Base-by-base conservation (phyloP, 2,329 filamentous ascomycete genomes). In the Aspergillus flavus region DNA sequence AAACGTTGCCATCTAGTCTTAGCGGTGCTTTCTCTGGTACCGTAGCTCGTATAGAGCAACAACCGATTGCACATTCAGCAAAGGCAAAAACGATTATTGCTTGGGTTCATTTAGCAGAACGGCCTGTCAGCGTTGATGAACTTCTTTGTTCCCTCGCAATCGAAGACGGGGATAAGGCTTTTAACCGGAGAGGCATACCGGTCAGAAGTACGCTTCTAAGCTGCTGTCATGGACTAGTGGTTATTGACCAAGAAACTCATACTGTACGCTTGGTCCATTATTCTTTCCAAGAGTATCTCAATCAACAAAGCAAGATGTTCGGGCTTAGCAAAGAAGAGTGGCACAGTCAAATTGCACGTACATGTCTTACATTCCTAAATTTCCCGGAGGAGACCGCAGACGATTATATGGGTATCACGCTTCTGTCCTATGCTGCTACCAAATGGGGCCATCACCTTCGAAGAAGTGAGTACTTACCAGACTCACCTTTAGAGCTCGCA, bases 211-310 rank as follows among this genome's bases (percentile, higher is more conserved):
- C 58, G 9, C 16, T 60, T 5, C 2, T 60, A 7, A 36, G 9
- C 28, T 60, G 58, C 4, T 60, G 58, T 4, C 58, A 60, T 26
- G 58, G 58, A 4, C 26, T 61, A 16, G 55, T 32, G 21, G 26
- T 61, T 4, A n/a, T 36, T 41, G 55, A 45, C 16, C 36, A 30
- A 4, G 55, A 45, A 36, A 43, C 54, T 6, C 45, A 12, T 6
- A 61, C 59, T 12, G 34, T 61, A 16, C 59, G 59, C 6, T 36
- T 61, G 54, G 59, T 61, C 14, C 59, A 61, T 26, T 61, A 50
- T 23, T 57, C 54, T 23, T 53, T 61, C 19, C 21, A 61, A 34
- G 59, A 61, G 26, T 61, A 41, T 45, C 46, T 61, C 32, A 16
- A 2, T 32, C 39, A 43, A 6, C 59, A 58, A 34, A 45, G 28